Base-by-base conservation (phyloP, 2,329 filamentous ascomycete species). In the Leptographium flavum region DNA sequence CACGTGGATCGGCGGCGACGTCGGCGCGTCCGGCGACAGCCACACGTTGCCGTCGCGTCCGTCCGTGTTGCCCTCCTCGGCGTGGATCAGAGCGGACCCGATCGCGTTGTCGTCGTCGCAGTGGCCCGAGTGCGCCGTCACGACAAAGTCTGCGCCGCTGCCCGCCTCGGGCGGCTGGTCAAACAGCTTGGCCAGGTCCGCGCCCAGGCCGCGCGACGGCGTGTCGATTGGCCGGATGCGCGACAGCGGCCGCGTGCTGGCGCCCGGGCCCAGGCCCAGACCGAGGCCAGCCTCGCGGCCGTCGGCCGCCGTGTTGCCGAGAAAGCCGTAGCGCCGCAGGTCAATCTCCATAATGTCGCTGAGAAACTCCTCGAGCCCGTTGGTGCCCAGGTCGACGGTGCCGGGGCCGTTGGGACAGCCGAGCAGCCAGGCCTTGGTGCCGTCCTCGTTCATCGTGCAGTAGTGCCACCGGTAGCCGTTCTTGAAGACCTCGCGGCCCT, bases 381-480 rank as follows among this genome's bases (percentile, higher is more conserved):
- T 81, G 14, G 76, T 73, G 2, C 75, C 81, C 15, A 81, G 68
- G 33, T 81, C 81, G 40, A 79, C 77, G 7, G 73, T 69, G 17
- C 72, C 66, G 35, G 72, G 66, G 51, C 94, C 87, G 4, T 84
- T 81, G 3, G 84, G 84, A 56, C 87, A 95, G 9, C 92, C 92
- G n/a, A 98, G 72, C 22, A 98, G 70, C 88, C 92, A 98, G 8
- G 87, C 92, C 59, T 94, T 94, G 7, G 92, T 95, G 6, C 90
- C 90, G 55, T 94, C 86, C 49, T 92, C 81, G 58, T 95, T 93
- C 64, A 95, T 83, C 3, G 87, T 94, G 60, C 92, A 96, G 59
- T 98, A 98, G 61, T 96, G 90, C 92, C 92, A 98, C 48, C 90
- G 79, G 60, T 92, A 96, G n/a, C 83, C 86, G 0, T 79, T 70